Percentiles rank a stretch among this genome's conserved stretches.
These are phyloP conservation scores for Eustoma russellianum DNA, from an alignment of 257 asterid species.

Conservation along the genomic window DNA sequence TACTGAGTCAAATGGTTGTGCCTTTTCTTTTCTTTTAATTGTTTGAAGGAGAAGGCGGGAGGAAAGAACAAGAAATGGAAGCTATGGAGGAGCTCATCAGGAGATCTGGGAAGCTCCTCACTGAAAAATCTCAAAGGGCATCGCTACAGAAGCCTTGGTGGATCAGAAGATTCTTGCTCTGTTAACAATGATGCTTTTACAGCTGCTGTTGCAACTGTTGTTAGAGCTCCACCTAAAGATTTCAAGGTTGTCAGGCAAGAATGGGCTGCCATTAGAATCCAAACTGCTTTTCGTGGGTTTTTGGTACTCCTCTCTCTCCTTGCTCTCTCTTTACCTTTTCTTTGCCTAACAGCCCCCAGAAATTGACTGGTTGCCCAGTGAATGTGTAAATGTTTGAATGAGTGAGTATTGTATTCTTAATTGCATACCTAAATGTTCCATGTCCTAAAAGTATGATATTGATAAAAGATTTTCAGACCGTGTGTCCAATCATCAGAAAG, in stretches of 20 bases:
- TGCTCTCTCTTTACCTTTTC: neutral
- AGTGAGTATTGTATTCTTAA: too few species aligned
- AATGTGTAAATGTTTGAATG: neutral
- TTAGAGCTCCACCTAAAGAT: slow-evolving; percentile 83
- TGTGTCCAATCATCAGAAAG: too few species aligned
- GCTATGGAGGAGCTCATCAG: slow-evolving; percentile 63
- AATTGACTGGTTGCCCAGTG: neutral
- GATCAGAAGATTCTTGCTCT: slow-evolving; percentile 42
- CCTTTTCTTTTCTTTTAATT: neutral
- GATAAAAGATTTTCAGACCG: too few species aligned
- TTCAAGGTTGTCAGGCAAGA: slow-evolving; percentile 69
- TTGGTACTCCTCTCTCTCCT: slow-evolving; percentile 51
- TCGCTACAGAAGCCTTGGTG: slow-evolving; percentile 21
- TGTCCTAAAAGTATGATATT: too few species aligned
- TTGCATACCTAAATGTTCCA: too few species aligned
- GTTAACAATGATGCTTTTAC: slow-evolving; percentile 52
- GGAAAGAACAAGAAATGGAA: slow-evolving; percentile 83
- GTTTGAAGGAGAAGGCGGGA: slow-evolving; percentile 44
- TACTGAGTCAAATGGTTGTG: too few species aligned
- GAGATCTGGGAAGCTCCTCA: slow-evolving; percentile 43
- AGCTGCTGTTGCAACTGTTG: slow-evolving; percentile 88
- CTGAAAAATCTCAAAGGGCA: slow-evolving; percentile 51
- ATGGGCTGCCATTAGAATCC: slow-evolving; percentile 95
- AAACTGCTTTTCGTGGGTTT: slow-evolving; percentile 86
- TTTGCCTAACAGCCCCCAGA: too few species aligned